Evolutionary conservation across 495 filamentous ascomycete genomes (phyloP).

Genomic region (Aspergillus hancockii): DNA sequence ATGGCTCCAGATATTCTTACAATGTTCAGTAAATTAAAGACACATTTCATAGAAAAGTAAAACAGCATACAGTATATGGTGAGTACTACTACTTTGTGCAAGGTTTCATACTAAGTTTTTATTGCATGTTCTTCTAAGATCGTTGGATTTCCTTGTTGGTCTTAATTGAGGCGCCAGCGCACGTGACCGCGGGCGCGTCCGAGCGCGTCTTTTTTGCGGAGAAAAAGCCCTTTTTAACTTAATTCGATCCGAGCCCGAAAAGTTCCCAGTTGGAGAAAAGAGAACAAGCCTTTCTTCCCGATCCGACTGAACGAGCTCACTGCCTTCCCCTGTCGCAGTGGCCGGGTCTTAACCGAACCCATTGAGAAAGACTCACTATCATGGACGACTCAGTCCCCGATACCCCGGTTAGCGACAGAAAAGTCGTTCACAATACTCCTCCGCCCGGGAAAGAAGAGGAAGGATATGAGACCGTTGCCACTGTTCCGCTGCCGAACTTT

Average conservation of each 20-base stretch:
- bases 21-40: background rate
- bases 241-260: constrained; percentile 12
- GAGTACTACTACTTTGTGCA: background rate
- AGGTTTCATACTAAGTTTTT: background rate
- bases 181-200: constrained; percentile 25
- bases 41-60: background rate
- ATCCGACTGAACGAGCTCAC: constrained; percentile 2
- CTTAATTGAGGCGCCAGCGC: constrained; percentile 28
- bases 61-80: background rate
- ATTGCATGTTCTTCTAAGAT: background rate
- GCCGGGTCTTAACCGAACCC: background rate
- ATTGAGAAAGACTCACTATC: constrained; percentile 4
- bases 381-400: constrained; percentile 49
- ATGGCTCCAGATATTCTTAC: background rate
- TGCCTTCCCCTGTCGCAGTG: background rate
- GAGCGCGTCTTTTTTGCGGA: constrained; percentile 24
- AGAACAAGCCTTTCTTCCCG: background rate
- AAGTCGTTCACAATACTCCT: constrained; percentile 37
- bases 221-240: constrained; percentile 2
- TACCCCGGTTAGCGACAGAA: constrained; percentile 51
- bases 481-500: constrained; percentile 48
- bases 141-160: constrained; percentile 4
- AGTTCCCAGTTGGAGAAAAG: constrained; percentile 11
- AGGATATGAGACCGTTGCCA: constrained; percentile 60
- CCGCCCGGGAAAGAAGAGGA: constrained; percentile 32